Base-by-base conservation (phyloP, 2,329 filamentous ascomycete genomes). In the Cercospora janseana region DNA sequence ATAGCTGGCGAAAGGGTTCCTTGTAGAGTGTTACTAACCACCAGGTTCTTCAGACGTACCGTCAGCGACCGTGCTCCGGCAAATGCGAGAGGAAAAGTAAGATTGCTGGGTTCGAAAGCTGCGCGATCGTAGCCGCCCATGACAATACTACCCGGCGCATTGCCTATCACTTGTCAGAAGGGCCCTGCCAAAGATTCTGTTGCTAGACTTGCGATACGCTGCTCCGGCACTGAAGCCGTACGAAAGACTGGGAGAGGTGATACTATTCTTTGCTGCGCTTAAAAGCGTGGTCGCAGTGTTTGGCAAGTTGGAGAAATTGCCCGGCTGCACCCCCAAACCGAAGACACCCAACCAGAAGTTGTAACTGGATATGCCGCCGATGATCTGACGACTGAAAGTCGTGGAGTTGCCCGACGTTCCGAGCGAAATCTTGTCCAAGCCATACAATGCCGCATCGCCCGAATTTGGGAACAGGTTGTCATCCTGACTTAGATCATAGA, bases 41-140 rank as follows among this genome's bases (percentile, higher is more conserved):
- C 46, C 16, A 49, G n/a, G 15, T 37, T 35, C 31, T 37, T 29
- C 44, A 46, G 18, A 18, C 44, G 29, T 10, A 31, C 44, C 13
- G 44, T 46, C 23, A 46, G 26, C 18, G 44, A 46, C 21, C 31
- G 8, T 8, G 44, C 23, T 3, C 31, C 44, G 31, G 18, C 21
- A 23, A 46, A 37, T 55, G 60, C 34, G 63, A 70, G 66, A 26
- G 55, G 51, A 2, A 63, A 56, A 13, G 54, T 49, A 32, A 64
- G 60, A 15, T 49, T 49, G 29, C 46, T 49, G 60, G 49, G 16
- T 51, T 60, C 26, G 53, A 71, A 69, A 6, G 70, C 66, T 1
- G 65, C 66, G 20, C 61, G 58, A 51, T 74, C 71, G 49, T 70
- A 73, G 3, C 72, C 72, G 9, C 72, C 71, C 4, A 74, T 51